Evolutionary conservation across 371 early-diverging fungal species (phyloP).

Genomic region (Sporodiniella umbellata): DNA sequence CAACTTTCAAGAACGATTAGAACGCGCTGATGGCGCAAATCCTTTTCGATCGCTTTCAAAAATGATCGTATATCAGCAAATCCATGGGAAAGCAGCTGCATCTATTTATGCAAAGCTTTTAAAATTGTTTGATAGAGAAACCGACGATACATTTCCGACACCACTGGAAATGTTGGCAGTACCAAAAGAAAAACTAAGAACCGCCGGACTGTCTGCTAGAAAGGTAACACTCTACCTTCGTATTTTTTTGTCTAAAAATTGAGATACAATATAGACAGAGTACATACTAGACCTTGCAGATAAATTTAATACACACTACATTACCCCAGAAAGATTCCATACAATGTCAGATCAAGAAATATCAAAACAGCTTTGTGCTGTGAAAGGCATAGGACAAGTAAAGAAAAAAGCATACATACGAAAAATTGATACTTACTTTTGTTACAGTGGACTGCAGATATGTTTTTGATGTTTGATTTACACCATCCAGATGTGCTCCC

Average conservation of each 20-base stretch:
- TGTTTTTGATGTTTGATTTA: constrained; percentile 53
- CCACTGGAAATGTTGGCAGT: constrained; percentile 33
- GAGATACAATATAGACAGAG: constrained; percentile 21
- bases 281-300: constrained; percentile 48
- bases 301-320: constrained; percentile 40
- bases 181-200: constrained; percentile 24
- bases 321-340: constrained; percentile 31
- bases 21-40: constrained; percentile 7
- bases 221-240: constrained; percentile 18
- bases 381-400: constrained; percentile 60
- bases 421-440: too few relatives aligned
- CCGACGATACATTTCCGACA: constrained; percentile 31
- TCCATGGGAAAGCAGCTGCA: constrained; percentile 49
- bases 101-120: constrained; percentile 41
- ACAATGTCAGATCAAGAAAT: constrained; percentile 45
- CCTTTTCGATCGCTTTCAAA: constrained; percentile 34
- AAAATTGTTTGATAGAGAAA: constrained; percentile 27
- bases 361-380: constrained; percentile 32
- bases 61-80: constrained; percentile 55
- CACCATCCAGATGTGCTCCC: constrained; percentile 57
- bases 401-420: too few relatives aligned
- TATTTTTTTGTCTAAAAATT: neutral
- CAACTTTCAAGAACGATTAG: constrained; percentile 11
- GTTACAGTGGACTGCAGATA: constrained; percentile 59
- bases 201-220: constrained; percentile 47